These are phyloP conservation scores for Chlorella sp. DNA, from an alignment of 139 green algal species.

Conservation along the genomic window DNA sequence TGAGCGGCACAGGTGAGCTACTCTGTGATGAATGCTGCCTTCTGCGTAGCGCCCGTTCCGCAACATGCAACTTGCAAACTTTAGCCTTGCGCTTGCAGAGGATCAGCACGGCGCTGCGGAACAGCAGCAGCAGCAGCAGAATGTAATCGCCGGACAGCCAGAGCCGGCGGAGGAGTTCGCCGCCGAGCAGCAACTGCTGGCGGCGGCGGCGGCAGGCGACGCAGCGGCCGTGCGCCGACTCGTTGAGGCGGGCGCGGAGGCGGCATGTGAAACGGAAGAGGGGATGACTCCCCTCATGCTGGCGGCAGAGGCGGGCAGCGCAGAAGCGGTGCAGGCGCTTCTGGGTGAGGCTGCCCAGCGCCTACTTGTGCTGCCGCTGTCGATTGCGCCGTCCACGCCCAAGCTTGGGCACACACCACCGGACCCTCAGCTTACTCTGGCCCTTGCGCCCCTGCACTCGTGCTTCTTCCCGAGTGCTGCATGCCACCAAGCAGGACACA, in stretches of 20 bases:
- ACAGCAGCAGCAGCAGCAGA: background rate
- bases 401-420: background rate
- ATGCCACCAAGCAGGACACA: no score
- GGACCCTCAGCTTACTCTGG: background rate
- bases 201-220: constrained; percentile 38
- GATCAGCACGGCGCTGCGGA: background rate
- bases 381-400: no score
- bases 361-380: no score
- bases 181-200: constrained; percentile 21
- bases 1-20: background rate
- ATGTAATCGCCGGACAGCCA: background rate
- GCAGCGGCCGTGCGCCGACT: constrained; percentile 43
- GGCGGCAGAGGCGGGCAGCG: constrained; percentile 43
- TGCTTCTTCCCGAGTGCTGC: no score
- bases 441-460: background rate
- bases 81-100: background rate
- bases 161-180: background rate
- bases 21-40: background rate
- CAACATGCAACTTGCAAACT: background rate
- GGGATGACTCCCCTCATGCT: constrained; percentile 55
- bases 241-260: constrained; percentile 56
- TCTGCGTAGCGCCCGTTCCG: background rate
- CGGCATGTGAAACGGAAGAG: constrained; percentile 17
- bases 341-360: constrained; percentile 25
- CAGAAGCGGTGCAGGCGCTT: constrained; percentile 27